Percentiles rank a stretch among this genome's conserved stretches.
These are phyloP conservation scores for Carallia brachiata DNA, from an alignment of 345 rosid genomes.

Conservation along the genomic window DNA sequence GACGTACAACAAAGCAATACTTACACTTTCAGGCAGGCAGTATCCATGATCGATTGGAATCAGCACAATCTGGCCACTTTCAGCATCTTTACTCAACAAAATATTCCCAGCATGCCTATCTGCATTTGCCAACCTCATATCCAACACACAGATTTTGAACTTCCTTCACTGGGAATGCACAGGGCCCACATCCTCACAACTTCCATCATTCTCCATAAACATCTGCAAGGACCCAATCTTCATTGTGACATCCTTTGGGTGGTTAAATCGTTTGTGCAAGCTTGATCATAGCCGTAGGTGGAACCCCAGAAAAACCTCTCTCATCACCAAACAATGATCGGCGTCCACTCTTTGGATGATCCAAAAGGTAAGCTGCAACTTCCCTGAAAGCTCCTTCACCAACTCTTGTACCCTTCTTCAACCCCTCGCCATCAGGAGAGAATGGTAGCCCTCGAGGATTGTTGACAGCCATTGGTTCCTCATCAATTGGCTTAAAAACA, in stretches of 20 bases:
- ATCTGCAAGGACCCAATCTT: conserved; percentile 50
- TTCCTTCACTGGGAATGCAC: conserved; percentile 42
- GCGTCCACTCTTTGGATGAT: conserved; percentile 36
- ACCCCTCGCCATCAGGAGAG: conserved; percentile 39
- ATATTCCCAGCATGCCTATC: conserved; percentile 52
- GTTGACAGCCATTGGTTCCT: conserved; percentile 47
- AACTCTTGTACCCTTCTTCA: conserved; percentile 46
- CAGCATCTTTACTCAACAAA: conserved; percentile 24
- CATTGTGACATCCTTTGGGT: conserved; percentile 17
- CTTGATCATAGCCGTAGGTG: conserved; percentile 34
- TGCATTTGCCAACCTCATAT: conserved; percentile 47
- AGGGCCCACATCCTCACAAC: conserved; percentile 51
- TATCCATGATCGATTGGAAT: conserved; percentile 53
- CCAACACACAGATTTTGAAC: conserved; percentile 44
- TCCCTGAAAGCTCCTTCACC: conserved; percentile 52
- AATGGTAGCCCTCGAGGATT: conserved; percentile 39
- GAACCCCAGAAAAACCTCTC: conserved; percentile 46
- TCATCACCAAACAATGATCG: conserved; percentile 19
- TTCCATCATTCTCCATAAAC: conserved; percentile 37
- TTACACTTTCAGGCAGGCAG: conserved; percentile 47
- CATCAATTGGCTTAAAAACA: conserved; percentile 50
- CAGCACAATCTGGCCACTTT: conserved; percentile 25
- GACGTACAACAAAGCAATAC: conserved; percentile 6
- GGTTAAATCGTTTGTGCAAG: conserved; percentile 37
- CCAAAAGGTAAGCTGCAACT: conserved; percentile 46